These are phyloP conservation scores for Oryza brachyantha DNA, from an alignment of 176 grass and related monocot species.

Conservation along the genomic window DNA sequence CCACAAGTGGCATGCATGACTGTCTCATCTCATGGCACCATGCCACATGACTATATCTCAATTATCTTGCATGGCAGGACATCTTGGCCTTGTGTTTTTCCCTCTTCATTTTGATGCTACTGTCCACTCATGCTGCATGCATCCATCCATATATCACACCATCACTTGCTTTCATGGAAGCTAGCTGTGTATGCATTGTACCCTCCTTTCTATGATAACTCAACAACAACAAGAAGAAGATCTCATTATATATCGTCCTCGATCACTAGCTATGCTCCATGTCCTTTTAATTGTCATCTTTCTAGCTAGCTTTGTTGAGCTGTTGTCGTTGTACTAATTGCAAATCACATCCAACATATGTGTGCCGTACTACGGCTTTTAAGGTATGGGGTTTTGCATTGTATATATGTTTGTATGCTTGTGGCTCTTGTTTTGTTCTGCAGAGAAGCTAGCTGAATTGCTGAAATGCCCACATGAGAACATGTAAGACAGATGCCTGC, in stretches of 20 bases:
- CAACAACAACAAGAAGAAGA: not conserved
- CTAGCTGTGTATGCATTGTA: not conserved
- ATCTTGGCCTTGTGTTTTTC: not conserved
- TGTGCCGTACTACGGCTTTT: not conserved
- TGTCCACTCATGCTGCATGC: not conserved
- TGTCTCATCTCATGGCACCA: not conserved
- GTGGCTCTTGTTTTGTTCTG: not conserved
- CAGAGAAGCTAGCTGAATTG: not conserved
- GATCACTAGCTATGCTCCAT: not conserved
- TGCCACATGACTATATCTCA: not conserved
- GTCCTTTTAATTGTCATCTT: not conserved
- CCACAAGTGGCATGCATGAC: not conserved
- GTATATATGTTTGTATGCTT: not conserved
- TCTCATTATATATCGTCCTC: not conserved
- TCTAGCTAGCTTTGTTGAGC: not conserved
- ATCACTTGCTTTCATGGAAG: not conserved
- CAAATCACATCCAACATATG: not conserved
- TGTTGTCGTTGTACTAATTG: not conserved
- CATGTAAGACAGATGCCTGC: not conserved
- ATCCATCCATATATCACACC: not conserved
- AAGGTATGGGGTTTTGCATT: not conserved
- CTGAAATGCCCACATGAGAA: not conserved
- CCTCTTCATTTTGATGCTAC: not conserved
- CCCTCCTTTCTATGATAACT: not conserved
- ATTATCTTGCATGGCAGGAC: not conserved